Evolutionary conservation across 768 basidiomycete species (phyloP).

Genomic region (Tricholoma bakamatsutake): DNA sequence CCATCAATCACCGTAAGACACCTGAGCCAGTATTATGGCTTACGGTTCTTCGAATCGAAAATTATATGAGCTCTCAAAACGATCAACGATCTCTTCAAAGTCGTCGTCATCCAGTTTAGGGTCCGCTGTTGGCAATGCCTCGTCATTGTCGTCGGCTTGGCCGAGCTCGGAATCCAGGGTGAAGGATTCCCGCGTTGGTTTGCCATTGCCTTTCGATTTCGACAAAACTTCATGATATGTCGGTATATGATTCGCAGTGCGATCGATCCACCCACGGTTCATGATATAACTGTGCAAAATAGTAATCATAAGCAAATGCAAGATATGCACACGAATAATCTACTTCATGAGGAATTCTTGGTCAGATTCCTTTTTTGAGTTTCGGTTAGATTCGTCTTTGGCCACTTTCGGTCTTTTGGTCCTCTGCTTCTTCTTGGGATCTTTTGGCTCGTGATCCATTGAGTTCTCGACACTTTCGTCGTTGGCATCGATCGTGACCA

Average conservation of each 20-base stretch:
- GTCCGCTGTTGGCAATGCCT: slow-evolving; percentile 17
- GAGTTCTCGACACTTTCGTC: slow-evolving; percentile 15
- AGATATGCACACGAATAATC: slow-evolving; percentile 1
- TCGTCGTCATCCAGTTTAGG: slow-evolving; percentile 53
- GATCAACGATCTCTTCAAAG: slow-evolving; percentile 87
- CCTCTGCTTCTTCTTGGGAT: slow-evolving; percentile 32
- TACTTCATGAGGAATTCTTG: slow-evolving; percentile 91
- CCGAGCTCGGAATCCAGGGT: slow-evolving; percentile 19
- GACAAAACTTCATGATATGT: slow-evolving; percentile 79
- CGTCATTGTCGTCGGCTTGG: slow-evolving; percentile 9
- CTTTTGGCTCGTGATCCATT: slow-evolving; percentile 3
- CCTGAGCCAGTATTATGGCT: slow-evolving; percentile 29
- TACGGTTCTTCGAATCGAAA: slow-evolving; percentile 97
- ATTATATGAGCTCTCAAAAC: slow-evolving; percentile 95
- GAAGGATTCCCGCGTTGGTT: slow-evolving; percentile 18
- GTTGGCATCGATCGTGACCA: slow-evolving; percentile 54
- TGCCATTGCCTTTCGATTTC: slow-evolving; percentile 28
- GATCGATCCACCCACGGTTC: slow-evolving; percentile 97
- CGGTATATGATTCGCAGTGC: slow-evolving; percentile 63
- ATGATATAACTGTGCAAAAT: slow-evolving; percentile 72
- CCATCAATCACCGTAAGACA: not conserved
- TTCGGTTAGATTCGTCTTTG: slow-evolving; percentile 20
- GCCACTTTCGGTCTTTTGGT: slow-evolving; percentile 31
- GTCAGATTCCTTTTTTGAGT: slow-evolving; percentile 57
- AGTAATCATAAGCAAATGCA: not conserved